These are phyloP conservation scores for Oryza glaberrima DNA, from an alignment of 176 grass and related monocot species.

Conservation along the genomic window DNA sequence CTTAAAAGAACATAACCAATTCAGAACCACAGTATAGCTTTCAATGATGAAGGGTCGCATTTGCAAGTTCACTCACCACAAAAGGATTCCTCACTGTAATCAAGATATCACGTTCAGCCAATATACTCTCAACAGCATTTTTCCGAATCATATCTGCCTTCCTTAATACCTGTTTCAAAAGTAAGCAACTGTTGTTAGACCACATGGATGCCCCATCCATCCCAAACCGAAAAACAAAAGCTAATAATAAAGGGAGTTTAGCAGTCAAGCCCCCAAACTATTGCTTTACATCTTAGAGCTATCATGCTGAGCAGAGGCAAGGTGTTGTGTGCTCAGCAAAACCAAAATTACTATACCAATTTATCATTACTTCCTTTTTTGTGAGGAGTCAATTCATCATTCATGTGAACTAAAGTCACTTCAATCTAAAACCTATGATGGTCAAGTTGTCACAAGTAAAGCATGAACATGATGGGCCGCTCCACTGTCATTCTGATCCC, in stretches of 20 bases:
- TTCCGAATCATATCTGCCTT: slow-evolving; percentile 99
- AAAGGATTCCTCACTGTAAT: slow-evolving; percentile 99
- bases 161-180: slow-evolving; percentile 79
- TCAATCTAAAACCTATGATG: slow-evolving; percentile 1
- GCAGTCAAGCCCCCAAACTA: slow-evolving; percentile 13
- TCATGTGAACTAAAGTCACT: neutral
- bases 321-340: slow-evolving; percentile 1
- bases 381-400: neutral
- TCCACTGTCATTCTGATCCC: neutral
- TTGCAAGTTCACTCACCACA: slow-evolving; percentile 70
- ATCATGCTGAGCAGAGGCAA: slow-evolving; percentile 25
- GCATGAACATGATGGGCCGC: neutral
- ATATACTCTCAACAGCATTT: slow-evolving; percentile 99
- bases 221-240: slow-evolving; percentile 5
- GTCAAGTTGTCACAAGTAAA: slow-evolving; percentile 1
- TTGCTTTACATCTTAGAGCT: neutral
- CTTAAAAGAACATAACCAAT: slow-evolving; percentile 53
- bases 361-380: no score
- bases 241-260: slow-evolving; percentile 2
- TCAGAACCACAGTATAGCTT: slow-evolving; percentile 44
- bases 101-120: slow-evolving; percentile 97
- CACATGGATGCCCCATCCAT: slow-evolving; percentile 15
- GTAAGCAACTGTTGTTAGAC: slow-evolving; percentile 28
- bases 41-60: slow-evolving; percentile 7
- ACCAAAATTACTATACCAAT: slow-evolving; percentile 16